Base-by-base conservation (phyloP, 1,139 yeast genomes). In the Yamadazyma sp. region DNA sequence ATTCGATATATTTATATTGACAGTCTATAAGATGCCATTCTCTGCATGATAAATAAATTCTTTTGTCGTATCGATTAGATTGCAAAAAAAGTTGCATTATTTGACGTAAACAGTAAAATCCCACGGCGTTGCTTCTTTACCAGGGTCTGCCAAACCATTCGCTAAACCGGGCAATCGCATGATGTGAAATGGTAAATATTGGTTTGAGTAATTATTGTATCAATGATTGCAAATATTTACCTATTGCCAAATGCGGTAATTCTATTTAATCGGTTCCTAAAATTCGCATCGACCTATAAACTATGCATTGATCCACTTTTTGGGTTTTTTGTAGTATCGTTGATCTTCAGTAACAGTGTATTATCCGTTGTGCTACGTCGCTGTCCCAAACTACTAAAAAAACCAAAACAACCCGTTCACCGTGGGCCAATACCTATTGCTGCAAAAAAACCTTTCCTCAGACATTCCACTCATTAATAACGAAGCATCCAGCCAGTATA, bases 191-290 rank as follows among this genome's bases (percentile, higher is more conserved):
- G 17, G 33, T 30, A 18, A 30, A 30, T 30, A 30, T 10, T 12
- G 16, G 17, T 30, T 30, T 30, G 18, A 30, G 33, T 30, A 30
- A 30, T 30, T 16, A 18, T 18, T 16, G 18, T 18, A 7, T 18
- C 8, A 12, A 17, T 31, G 39, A 45, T 35, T 44, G 48, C 48
- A 45, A 45, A 39, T 45, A 42, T 45, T 45, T 45, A 44, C 37
- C 33, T 17, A 31, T 43, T 43, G 9, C 43, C 36, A 14, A 39
- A 44, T 40, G 20, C 11, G 43, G 49, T 37, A 45, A 45, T 39
- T 34, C 18, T 35, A 27, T 27, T 16, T 24, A 37, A 36, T 40
- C 34, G 41, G 39, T 40, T 39, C 16, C 32, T 23, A 24, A 27
- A 38, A 32, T 24, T 39, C 45, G 43, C 46, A 41, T 42, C 42